Conservation (phyloP, 345 rosid genomes). For the Rhizophora apiculata region DNA sequence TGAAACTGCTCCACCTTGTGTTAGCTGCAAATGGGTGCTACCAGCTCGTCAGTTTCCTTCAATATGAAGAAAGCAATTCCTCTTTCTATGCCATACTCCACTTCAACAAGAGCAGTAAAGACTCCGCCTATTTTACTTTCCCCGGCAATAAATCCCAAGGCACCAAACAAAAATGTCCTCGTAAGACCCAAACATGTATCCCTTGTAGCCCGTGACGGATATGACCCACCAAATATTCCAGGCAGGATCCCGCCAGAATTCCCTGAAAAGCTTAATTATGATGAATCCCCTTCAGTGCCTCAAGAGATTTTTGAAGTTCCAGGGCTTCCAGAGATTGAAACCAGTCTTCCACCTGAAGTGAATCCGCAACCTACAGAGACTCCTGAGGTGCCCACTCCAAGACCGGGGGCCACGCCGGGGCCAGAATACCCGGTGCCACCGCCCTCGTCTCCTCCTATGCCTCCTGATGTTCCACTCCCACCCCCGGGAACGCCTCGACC, state of each 20-base stretch:
- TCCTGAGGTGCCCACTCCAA: too few relatives aligned
- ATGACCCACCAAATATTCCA: not conserved
- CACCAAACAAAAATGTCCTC: not conserved
- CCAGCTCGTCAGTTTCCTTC: conserved; percentile 6
- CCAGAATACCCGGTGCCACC: too few relatives aligned
- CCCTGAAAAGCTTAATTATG: conserved; percentile 12
- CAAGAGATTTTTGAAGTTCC: not conserved
- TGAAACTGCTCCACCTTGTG: not conserved
- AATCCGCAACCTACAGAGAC: too few relatives aligned
- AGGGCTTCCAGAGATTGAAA: too few relatives aligned
- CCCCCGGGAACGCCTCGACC: too few relatives aligned
- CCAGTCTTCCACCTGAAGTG: too few relatives aligned
- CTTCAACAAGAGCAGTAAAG: not conserved
- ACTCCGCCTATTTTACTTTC: not conserved
- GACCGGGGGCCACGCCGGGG: too few relatives aligned
- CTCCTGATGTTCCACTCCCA: too few relatives aligned
- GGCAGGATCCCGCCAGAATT: conserved; percentile 20
- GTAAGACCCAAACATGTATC: not conserved
- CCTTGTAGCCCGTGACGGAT: not conserved
- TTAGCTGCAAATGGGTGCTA: too few relatives aligned
- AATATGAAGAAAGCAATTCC: conserved; percentile 18
- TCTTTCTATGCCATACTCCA: not conserved
- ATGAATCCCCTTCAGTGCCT: conserved; percentile 6
- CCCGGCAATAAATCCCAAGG: not conserved
- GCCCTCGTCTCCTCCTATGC: too few relatives aligned